These are phyloP conservation scores for Biscogniauxia mediterranea DNA, from an alignment of 2,329 filamentous ascomycete species.

Conservation along the genomic window DNA sequence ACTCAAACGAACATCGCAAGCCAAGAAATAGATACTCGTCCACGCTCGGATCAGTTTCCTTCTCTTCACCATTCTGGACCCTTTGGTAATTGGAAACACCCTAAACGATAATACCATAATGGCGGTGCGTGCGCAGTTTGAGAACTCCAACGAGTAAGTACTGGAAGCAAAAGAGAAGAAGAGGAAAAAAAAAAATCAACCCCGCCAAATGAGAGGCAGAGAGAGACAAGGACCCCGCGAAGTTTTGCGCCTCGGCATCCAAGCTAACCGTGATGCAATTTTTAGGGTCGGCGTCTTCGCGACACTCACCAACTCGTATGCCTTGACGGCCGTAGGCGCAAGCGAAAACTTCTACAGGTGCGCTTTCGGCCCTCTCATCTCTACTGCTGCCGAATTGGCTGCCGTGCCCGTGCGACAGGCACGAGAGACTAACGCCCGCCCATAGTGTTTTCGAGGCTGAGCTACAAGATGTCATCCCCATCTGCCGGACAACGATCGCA, in stretches of 20 bases:
- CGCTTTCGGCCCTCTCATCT: constrained; percentile 16
- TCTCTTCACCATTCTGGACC: constrained; percentile 18
- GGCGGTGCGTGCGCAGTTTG: constrained; percentile 74
- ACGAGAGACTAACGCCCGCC: constrained; percentile 11
- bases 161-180: constrained; percentile 14
- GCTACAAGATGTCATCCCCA: constrained; percentile 94
- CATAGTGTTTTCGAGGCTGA: constrained; percentile 91
- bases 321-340: constrained; percentile 87
- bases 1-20: neutral
- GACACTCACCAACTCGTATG: constrained; percentile 96
- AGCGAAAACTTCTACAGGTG: constrained; percentile 98
- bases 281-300: constrained; percentile 91
- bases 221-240: constrained; percentile 19
- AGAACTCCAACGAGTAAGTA: constrained; percentile 86
- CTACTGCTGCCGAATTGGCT: neutral
- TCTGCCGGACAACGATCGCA: constrained; percentile 93
- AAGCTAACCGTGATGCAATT: constrained; percentile 14
- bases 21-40: neutral
- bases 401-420: neutral
- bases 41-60: too few relatives aligned
- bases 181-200: constrained; percentile 1
- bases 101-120: constrained; percentile 40
- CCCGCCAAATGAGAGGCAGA: constrained; percentile 1
- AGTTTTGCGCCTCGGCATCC: constrained; percentile 7
- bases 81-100: constrained; percentile 19